These are phyloP conservation scores for Colletotrichum incanum DNA, from an alignment of 2,329 filamentous ascomycete species.

Conservation along the genomic window DNA sequence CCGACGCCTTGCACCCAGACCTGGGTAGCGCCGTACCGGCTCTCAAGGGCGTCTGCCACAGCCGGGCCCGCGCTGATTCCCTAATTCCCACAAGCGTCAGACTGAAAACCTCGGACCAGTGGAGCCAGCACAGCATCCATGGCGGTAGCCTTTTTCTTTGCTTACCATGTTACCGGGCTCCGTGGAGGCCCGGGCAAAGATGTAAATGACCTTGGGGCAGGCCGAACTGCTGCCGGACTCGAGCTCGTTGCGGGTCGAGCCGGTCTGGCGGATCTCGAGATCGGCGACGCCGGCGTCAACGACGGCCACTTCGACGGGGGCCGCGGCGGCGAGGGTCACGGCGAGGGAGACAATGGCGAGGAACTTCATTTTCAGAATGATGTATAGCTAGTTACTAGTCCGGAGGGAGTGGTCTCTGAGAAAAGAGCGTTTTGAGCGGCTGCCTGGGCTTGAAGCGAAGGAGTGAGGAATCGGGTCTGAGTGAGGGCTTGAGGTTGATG, in stretches of 20 bases:
- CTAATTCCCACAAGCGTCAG: constrained; percentile 39
- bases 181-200: constrained; percentile 58
- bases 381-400: not conserved
- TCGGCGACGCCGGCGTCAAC: not conserved
- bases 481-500: constrained; percentile 32
- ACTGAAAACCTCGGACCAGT: not conserved
- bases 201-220: constrained; percentile 57
- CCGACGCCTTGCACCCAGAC: constrained; percentile 63
- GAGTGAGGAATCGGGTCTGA: constrained; percentile 21
- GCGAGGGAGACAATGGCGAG: constrained; percentile 42
- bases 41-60: constrained; percentile 50
- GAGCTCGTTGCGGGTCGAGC: constrained; percentile 49
- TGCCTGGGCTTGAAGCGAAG: constrained; percentile 27
- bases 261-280: constrained; percentile 44
- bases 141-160: not conserved
- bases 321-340: constrained; percentile 39
- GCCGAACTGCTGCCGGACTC: constrained; percentile 47
- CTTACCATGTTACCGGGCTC: constrained; percentile 58
- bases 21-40: constrained; percentile 46
- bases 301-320: constrained; percentile 35
- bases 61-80: constrained; percentile 50
- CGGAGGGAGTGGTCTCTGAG: constrained; percentile 2
- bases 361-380: constrained; percentile 45
- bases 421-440: constrained; percentile 1
- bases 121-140: too few species aligned